Percentiles rank a stretch among this genome's conserved stretches.
These are phyloP conservation scores for Populus deltoides DNA, from an alignment of 345 rosid genomes.

Conservation along the genomic window DNA sequence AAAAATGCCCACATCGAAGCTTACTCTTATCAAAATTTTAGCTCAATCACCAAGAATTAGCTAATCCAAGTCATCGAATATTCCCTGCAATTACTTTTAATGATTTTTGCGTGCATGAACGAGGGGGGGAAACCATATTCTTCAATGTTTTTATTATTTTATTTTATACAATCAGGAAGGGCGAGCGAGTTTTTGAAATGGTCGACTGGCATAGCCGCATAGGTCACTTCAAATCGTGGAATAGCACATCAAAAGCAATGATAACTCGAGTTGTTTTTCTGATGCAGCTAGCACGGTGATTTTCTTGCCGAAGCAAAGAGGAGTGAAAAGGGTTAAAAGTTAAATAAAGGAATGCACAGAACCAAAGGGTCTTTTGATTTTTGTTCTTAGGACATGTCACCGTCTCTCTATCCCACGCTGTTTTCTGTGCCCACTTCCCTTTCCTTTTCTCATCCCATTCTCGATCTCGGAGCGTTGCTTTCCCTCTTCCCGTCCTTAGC, in stretches of 20 bases:
- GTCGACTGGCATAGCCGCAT: no score
- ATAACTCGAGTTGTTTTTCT: no score
- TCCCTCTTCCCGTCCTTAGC: no score
- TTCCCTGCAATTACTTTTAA: not conserved
- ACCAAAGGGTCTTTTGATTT: not conserved
- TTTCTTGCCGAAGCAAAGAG: not conserved
- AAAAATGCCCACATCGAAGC: not conserved
- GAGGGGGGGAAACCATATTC: no score
- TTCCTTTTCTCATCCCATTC: no score
- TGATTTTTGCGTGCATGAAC: not conserved
- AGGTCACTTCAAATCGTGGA: no score
- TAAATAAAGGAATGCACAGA: not conserved
- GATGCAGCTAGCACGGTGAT: no score
- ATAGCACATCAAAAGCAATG: no score
- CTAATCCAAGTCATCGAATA: not conserved
- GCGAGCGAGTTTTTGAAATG: no score
- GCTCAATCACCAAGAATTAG: not conserved
- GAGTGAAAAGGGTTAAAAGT: slow-evolving; percentile 1
- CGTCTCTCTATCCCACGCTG: slow-evolving; percentile 5
- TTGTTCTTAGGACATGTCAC: slow-evolving; percentile 5
- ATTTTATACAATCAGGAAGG: no score
- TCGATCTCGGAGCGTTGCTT: no score
- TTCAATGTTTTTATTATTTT: no score
- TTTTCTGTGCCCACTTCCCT: slow-evolving; percentile 27
- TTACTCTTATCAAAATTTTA: not conserved